A percentile compares a stretch with the other conserved stretches of the same genome.
Conservation (phyloP, 148 eudicot species). For the Arbutus unedo region DNA sequence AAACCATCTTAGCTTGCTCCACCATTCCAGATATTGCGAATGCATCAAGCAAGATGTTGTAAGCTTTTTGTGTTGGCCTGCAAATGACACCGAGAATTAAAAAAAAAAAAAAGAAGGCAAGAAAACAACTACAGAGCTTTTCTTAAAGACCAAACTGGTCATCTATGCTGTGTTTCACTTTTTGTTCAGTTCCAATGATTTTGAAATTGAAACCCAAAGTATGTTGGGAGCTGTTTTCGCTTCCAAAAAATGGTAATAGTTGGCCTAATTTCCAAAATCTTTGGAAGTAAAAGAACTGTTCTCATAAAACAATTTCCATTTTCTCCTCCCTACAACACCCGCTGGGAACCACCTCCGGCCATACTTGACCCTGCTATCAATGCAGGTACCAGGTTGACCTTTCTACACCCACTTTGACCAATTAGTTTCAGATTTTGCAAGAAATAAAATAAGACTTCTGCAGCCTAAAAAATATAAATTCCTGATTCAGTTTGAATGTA, state of each 20-base stretch:
- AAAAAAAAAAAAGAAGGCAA: constrained; percentile 1
- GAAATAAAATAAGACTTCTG: neutral
- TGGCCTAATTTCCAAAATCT: neutral
- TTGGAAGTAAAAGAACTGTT: neutral
- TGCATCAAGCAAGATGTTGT: constrained; percentile 93
- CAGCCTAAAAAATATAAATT: neutral
- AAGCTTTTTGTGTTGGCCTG: constrained; percentile 93
- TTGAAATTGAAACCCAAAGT: neutral
- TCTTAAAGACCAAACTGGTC: neutral
- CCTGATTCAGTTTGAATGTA: neutral
- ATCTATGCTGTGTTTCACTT: neutral
- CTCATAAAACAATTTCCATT: neutral
- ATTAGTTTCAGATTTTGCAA: neutral
- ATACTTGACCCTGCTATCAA: neutral
- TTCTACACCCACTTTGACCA: neutral
- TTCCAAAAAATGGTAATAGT: neutral
- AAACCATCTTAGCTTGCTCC: constrained; percentile 82
- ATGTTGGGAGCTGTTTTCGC: neutral
- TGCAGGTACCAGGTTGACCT: neutral
- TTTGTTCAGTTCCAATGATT: neutral
- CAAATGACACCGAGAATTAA: constrained; percentile 10
- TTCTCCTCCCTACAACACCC: neutral
- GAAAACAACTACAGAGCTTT: neutral
- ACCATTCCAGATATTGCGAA: constrained; percentile 98
- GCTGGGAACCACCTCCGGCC: neutral